Base-by-base conservation (phyloP, 2,329 filamentous ascomycete genomes). In the Orbilia ellipsospora region DNA sequence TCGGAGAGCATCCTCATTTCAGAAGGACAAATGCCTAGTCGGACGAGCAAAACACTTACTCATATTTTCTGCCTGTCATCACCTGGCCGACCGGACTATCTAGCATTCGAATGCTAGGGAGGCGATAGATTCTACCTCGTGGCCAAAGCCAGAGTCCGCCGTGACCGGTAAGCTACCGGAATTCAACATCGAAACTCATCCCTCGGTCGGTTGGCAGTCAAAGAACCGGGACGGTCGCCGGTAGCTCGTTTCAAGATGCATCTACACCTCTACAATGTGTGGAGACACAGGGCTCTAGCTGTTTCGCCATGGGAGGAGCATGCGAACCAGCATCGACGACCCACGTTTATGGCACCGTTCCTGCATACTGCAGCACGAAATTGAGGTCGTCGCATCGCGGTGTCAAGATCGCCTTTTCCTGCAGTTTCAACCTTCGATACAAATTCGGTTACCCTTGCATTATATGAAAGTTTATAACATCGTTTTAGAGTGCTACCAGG, bases 341-440 rank as follows among this genome's bases (percentile, higher is more conserved):
- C 70, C 63, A 52, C n/a, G 36, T 48, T 62, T 1, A 44, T 52
- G 57, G 70, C 50, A 31, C 3, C 45, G 61, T 74, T 67, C 63
- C 70, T 74, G 69, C 69, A 57, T 59, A 54, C 50, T 66, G 69
- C 61, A 73, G 61, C 55, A 16, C 20, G 26, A 51, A 61, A 51
- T 36, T 51, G 55, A 44, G 26, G 54, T n/a, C 13, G 44, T 48
- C 44, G 56, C 56, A 40, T 73, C 57, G 16, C 55, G 55, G 62
- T 63, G 57, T 57, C 62, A 73, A 40, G 31, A 40, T 60, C 44
- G 31, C 20, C n/a, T 51, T 16, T 62, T 54, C 20, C 61, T 67
- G 63, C 57, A 26, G 70, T 74, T 74, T 74, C 70, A 68, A 44
- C 13, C 61, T 62, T 42, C 63, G 51, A 61, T 67, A 63, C 36